Percentiles rank a stretch among this genome's conserved stretches.
phyloP scores from a whole-genome alignment of 495 filamentous ascomycete genomes.

The Hypoxylon cercidicola region DNA sequence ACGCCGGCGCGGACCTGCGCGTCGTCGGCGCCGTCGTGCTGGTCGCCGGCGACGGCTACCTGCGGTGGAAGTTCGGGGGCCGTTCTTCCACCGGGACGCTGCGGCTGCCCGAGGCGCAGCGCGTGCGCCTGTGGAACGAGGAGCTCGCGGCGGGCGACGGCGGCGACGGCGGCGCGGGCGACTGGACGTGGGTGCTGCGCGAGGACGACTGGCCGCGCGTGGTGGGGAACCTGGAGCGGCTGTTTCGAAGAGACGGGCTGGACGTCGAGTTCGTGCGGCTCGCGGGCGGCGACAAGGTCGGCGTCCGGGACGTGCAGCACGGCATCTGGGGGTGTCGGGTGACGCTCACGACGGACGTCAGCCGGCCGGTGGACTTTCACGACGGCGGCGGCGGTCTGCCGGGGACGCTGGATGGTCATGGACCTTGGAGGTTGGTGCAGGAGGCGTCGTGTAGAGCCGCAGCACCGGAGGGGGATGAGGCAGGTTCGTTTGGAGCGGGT shows the following conservation, averaged over 20 bases:
- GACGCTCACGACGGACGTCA: constrained; percentile 22
- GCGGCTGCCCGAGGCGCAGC: background rate
- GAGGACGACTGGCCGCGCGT: constrained; percentile 14
- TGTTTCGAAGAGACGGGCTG: background rate
- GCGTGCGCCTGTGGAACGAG: constrained; percentile 10
- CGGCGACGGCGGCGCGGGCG: no score
- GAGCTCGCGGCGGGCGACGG: constrained; percentile 1
- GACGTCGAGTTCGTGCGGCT: constrained; percentile 28
- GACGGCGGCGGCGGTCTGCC: background rate
- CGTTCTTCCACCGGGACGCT: background rate
- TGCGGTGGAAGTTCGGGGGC: constrained; percentile 7
- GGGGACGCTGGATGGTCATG: constrained; percentile 4
- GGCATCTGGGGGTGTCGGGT: constrained; percentile 20
- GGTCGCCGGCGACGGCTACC: constrained; percentile 16
- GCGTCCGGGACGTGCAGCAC: background rate
- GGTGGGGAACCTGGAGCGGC: background rate
- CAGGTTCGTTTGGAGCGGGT: no score
- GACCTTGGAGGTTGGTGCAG: constrained; percentile 5
- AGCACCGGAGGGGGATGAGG: background rate
- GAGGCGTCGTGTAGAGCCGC: background rate
- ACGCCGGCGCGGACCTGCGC: constrained; percentile 17
- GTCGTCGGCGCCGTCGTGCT: constrained; percentile 25
- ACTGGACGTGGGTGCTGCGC: constrained; percentile 23
- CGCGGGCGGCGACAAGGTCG: constrained; percentile 30
- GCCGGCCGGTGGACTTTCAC: constrained; percentile 23